These are phyloP conservation scores for Paratrypanosoma confusum DNA, from an alignment of 208 protist genomes.

Conservation along the genomic window DNA sequence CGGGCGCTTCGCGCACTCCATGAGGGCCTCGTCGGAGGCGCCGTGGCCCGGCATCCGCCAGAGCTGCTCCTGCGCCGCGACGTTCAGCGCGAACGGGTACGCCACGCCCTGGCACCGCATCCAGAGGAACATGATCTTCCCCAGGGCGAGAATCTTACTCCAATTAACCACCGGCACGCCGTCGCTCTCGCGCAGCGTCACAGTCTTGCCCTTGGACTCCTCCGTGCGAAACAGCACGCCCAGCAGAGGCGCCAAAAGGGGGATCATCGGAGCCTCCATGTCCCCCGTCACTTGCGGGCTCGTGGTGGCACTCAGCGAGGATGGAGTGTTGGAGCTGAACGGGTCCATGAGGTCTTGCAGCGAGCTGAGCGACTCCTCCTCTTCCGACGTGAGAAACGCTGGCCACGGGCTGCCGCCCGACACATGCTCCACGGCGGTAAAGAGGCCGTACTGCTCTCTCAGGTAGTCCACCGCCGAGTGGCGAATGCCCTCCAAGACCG, in stretches of 20 bases:
- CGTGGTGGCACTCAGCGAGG: slow-evolving; percentile 41
- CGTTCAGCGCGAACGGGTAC: slow-evolving; percentile 32
- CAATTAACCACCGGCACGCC: slow-evolving; percentile 43
- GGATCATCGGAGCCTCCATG: slow-evolving; percentile 55
- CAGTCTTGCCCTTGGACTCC: slow-evolving; percentile 23
- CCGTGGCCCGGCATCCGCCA: slow-evolving; percentile 32
- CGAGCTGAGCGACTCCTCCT: slow-evolving; percentile 23
- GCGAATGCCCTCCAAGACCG: slow-evolving; percentile 37
- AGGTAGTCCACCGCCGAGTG: slow-evolving; percentile 33
- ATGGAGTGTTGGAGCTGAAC: slow-evolving; percentile 49
- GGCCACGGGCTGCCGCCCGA: too few relatives aligned
- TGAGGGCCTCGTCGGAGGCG: slow-evolving; percentile 26
- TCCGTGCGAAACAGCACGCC: slow-evolving; percentile 34
- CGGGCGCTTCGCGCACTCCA: slow-evolving; percentile 15
- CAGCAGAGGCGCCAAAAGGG: slow-evolving; percentile 39
- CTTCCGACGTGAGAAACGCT: slow-evolving; percentile 16
- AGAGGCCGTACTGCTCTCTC: slow-evolving; percentile 13
- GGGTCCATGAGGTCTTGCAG: slow-evolving; percentile 52
- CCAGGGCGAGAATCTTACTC: slow-evolving; percentile 40
- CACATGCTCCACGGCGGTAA: too few relatives aligned
- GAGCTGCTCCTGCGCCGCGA: slow-evolving; percentile 34
- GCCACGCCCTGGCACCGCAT: slow-evolving; percentile 46
- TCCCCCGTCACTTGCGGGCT: slow-evolving; percentile 27
- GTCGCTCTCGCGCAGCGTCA: slow-evolving; percentile 20
- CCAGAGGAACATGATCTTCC: slow-evolving; percentile 37